Base-by-base conservation (phyloP, 2,329 filamentous ascomycete genomes). In the Talaromyces sp. region DNA sequence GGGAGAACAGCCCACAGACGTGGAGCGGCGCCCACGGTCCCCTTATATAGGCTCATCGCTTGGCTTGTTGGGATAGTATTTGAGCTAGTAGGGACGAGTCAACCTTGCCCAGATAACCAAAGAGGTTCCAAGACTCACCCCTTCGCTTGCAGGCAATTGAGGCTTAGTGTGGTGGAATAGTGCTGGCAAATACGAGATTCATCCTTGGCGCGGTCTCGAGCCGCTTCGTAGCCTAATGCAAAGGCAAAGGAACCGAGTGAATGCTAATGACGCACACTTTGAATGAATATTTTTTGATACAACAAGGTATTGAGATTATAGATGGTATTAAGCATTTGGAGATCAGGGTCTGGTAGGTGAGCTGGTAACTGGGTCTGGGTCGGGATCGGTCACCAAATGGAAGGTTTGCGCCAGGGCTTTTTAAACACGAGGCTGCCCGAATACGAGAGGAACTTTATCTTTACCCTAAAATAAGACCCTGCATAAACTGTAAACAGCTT, bases 171-270 rank as follows among this genome's bases (percentile, higher is more conserved):
- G 33, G 27, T 17, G 44, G 16, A 17, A 39, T 17, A 24, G 13
- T 42, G 44, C 44, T 41, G 32, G 47, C n/a, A 30, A 59, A 60
- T 59, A 61, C 58, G 58, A 60, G 57, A 27, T 44, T 43, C 44
- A 14, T 36, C 29, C 54, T 59, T 61, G 49, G 56, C 58, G 29
- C 24, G 32, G 47, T 24, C 50, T 58, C 52, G 43, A 59, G 56
- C 49, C 56, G 49, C 51, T 43, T 22, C 2, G 22, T 40, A 22
- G 19, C 19, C 1, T 19, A 22, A 5, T 13, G 32, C 32, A 35
- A n/a, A n/a, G 32, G 32, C 4, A 27, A 9, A 27, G 24, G 24
- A 9, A 9, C 24, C n/a, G n/a, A n/a, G n/a, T n/a, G n/a, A n/a
- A n/a, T n/a, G n/a, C n/a, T n/a, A n/a, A n/a, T n/a, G n/a, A n/a